phyloP scores from a whole-genome alignment of 257 asterid genomes.

The Nicotiana obtusifolia region DNA sequence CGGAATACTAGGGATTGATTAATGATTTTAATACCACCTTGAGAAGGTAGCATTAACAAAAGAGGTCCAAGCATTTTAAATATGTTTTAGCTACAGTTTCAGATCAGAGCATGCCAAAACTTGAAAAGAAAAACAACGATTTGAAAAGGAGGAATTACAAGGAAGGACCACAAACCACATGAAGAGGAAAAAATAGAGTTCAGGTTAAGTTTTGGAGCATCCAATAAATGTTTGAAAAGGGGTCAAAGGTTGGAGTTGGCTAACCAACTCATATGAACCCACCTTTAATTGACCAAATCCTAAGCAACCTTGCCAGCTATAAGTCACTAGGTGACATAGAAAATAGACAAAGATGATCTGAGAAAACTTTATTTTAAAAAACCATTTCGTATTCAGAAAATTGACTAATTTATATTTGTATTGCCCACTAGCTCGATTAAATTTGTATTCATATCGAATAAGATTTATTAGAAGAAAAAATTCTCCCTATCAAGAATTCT shows the following conservation, averaged over 20 bases:
- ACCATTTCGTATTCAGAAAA: not conserved
- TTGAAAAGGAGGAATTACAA: not conserved
- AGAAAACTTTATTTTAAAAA: not conserved
- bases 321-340: not conserved
- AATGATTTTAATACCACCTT: not conserved
- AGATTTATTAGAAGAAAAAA: not conserved
- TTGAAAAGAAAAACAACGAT: too few species aligned
- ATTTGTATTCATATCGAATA: too few species aligned
- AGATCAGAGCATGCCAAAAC: not conserved
- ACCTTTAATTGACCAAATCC: not conserved
- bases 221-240: not conserved
- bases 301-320: slow-evolving; percentile 12
- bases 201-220: not conserved
- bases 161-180: slow-evolving; percentile 3
- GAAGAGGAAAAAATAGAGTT: not conserved
- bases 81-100: not conserved
- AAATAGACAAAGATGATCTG: not conserved
- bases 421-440: too few species aligned
- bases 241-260: slow-evolving; percentile 5
- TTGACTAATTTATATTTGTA: not conserved
- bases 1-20: not conserved
- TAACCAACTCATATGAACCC: slow-evolving; percentile 5
- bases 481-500: not conserved
- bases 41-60: not conserved
- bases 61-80: not conserved